Evolutionary conservation across 2,329 filamentous ascomycete genomes (phyloP).

Genomic region (Sphaerulina vaccinii): DNA sequence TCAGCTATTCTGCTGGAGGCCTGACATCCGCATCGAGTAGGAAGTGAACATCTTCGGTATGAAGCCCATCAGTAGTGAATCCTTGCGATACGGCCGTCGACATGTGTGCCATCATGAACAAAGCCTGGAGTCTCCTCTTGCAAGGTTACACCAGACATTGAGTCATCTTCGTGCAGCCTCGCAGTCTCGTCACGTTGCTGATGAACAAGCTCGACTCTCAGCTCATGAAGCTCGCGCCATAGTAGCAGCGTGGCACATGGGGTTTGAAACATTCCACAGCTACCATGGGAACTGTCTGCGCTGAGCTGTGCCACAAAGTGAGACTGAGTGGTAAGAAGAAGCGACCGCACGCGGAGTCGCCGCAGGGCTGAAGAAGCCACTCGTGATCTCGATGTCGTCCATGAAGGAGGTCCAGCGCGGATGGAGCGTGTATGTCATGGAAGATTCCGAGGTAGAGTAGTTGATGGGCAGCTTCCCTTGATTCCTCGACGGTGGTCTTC

Average conservation of each 20-base stretch:
- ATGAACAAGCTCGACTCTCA: too few species aligned
- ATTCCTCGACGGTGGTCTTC: too few species aligned
- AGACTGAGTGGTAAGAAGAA: background rate
- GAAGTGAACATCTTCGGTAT: background rate
- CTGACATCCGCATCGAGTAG: background rate
- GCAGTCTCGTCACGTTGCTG: too few species aligned
- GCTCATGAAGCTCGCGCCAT: too few species aligned
- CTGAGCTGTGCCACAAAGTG: background rate
- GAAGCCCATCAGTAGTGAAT: background rate
- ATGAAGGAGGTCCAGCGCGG: too few species aligned
- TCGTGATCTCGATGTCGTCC: too few species aligned
- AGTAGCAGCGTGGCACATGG: background rate
- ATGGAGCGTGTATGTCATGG: too few species aligned
- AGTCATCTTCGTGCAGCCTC: too few species aligned
- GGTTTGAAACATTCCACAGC: background rate
- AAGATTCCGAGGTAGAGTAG: too few species aligned
- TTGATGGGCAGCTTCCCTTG: too few species aligned
- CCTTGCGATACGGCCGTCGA: background rate
- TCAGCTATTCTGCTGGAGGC: background rate
- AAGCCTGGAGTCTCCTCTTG: background rate
- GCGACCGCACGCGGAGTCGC: background rate
- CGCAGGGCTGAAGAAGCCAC: background rate
- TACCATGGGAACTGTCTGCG: too few species aligned
- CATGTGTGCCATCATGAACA: background rate
- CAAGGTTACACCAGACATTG: background rate